Conservation (phyloP, 208 protist genomes). For the Trypanosoma platydactyli region DNA sequence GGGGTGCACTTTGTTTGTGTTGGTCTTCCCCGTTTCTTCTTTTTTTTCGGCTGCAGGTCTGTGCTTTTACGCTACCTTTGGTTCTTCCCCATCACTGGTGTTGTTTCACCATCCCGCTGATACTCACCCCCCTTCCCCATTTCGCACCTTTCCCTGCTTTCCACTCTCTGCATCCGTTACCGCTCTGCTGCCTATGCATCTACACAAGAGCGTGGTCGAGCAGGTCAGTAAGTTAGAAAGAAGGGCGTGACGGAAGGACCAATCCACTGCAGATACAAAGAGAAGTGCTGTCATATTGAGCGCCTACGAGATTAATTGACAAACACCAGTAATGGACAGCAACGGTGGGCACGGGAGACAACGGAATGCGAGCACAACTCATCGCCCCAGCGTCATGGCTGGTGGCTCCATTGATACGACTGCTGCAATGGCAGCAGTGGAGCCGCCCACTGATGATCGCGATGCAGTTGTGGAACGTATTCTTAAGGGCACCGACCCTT, state of each 20-base stretch:
- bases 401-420: conserved; percentile 16
- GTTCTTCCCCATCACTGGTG: neutral
- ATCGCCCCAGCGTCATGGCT: conserved; percentile 20
- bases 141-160: no score
- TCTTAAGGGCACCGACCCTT: conserved; percentile 92
- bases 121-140: no score
- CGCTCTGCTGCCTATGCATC: no score
- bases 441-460: conserved; percentile 59
- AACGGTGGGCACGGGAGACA: conserved; percentile 8
- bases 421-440: conserved; percentile 27
- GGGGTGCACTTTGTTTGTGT: neutral
- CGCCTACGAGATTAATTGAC: neutral
- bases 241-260: no score
- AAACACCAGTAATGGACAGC: neutral
- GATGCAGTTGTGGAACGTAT: conserved; percentile 89
- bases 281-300: no score
- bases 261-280: no score
- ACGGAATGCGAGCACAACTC: neutral
- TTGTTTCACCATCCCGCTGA: neutral
- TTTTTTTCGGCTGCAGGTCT: neutral
- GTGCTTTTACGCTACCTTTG: neutral
- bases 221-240: no score
- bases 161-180: no score
- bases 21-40: neutral
- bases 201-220: no score